Percentiles rank a stretch among this genome's conserved stretches.
These are phyloP conservation scores for Aspergillus vadensis DNA, from an alignment of 2,329 filamentous ascomycete genomes.

Conservation along the genomic window DNA sequence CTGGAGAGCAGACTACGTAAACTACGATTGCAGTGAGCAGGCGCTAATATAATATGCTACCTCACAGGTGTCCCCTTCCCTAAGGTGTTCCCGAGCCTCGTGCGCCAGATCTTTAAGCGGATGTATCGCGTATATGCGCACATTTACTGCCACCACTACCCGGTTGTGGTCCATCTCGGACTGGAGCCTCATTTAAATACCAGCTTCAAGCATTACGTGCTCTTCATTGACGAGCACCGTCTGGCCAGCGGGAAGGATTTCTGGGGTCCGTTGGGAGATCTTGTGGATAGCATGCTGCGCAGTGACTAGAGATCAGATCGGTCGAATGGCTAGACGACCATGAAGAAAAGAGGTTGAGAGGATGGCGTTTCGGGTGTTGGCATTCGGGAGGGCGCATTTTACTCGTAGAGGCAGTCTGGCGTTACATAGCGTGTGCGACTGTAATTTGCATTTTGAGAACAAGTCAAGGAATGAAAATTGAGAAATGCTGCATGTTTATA, in stretches of 20 bases:
- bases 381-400: slow-evolving; percentile 11
- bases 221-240: slow-evolving; percentile 96
- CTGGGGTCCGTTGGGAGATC: slow-evolving; percentile 91
- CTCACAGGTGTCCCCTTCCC: slow-evolving; percentile 82
- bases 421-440: background rate
- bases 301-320: slow-evolving; percentile 66
- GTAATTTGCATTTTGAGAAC: background rate
- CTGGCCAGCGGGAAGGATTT: slow-evolving; percentile 93
- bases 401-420: slow-evolving; percentile 9
- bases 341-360: slow-evolving; percentile 7
- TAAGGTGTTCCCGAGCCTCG: slow-evolving; percentile 82
- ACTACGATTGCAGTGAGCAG: background rate
- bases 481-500: too few species aligned
- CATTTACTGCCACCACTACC: slow-evolving; percentile 99
- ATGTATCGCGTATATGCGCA: slow-evolving; percentile 98
- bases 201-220: slow-evolving; percentile 98
- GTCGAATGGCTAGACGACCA: slow-evolving; percentile 7
- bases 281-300: slow-evolving; percentile 96
- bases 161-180: slow-evolving; percentile 89
- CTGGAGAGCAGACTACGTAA: background rate
- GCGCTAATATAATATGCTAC: background rate
- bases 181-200: slow-evolving; percentile 97
- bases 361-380: slow-evolving; percentile 22
- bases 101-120: slow-evolving; percentile 97
- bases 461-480: background rate